phyloP scores from a whole-genome alignment of 192 early-diverging fungal species.

The Diversispora eburnea region DNA sequence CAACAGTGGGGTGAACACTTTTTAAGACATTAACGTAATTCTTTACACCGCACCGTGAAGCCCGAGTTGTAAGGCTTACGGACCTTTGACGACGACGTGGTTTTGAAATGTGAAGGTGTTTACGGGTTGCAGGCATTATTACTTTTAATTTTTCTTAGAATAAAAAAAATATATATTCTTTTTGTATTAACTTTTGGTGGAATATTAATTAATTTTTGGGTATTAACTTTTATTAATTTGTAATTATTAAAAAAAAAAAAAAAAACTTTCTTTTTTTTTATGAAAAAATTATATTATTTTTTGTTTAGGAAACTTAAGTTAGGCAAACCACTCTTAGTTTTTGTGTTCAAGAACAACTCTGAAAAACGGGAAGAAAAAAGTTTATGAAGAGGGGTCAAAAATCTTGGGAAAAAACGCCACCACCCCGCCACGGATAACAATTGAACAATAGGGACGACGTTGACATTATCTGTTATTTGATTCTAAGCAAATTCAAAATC shows the following conservation, averaged over 20 bases:
- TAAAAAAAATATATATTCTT: neutral
- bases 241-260: too few species aligned
- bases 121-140: constrained; percentile 26
- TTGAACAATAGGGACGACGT: constrained; percentile 6
- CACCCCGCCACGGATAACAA: constrained; percentile 18
- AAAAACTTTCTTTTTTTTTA: neutral
- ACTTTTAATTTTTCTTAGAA: neutral
- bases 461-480: constrained; percentile 12
- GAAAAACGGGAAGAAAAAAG: constrained; percentile 8
- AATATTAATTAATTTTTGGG: neutral
- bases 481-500: neutral
- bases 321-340: constrained; percentile 6
- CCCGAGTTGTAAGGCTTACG: constrained; percentile 21
- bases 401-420: constrained; percentile 18
- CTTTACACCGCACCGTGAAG: constrained; percentile 29
- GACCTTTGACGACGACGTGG: constrained; percentile 29
- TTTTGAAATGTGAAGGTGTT: constrained; percentile 28
- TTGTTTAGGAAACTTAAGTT: constrained; percentile 21
- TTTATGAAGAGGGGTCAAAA: constrained; percentile 2
- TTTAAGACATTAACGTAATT: constrained; percentile 27
- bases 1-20: constrained; percentile 15
- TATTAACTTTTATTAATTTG: neutral
- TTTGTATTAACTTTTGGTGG: neutral
- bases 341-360: constrained; percentile 11
- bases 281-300: neutral